Conservation (phyloP, 148 eudicot species). For the Rhododendron molle region DNA sequence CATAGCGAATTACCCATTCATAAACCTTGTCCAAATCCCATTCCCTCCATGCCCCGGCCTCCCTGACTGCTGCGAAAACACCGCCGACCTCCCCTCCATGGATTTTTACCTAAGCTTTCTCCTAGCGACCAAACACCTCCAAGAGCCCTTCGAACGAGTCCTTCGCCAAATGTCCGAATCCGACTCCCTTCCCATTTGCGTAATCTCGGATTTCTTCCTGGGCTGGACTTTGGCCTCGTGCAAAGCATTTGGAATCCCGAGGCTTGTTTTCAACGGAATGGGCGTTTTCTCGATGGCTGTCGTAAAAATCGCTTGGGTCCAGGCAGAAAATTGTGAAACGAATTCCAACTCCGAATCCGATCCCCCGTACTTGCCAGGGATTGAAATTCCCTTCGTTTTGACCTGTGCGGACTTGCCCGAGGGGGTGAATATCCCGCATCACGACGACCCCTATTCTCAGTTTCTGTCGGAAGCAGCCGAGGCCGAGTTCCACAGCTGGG, state of each 20-base stretch:
- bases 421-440: not conserved
- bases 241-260: constrained; percentile 21
- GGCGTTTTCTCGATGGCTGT: constrained; percentile 22
- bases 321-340: not conserved
- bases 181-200: constrained; percentile 19
- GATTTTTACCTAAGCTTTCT: constrained; percentile 23
- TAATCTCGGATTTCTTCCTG: constrained; percentile 29
- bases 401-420: constrained; percentile 18
- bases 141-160: constrained; percentile 20
- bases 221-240: constrained; percentile 23
- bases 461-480: constrained; percentile 5
- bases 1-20: constrained; percentile 2
- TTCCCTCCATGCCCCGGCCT: constrained; percentile 18
- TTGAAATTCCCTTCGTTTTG: constrained; percentile 23
- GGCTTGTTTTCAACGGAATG: constrained; percentile 34
- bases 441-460: not conserved
- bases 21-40: constrained; percentile 16
- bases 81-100: constrained; percentile 22
- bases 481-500: constrained; percentile 21
- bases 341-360: not conserved
- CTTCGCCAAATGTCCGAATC: constrained; percentile 13
- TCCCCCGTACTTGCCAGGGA: constrained; percentile 7
- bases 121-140: constrained; percentile 24
- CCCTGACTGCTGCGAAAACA: constrained; percentile 33
- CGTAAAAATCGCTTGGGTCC: not conserved